Conservation (phyloP, 345 rosid genomes). For the Brassica nigra region DNA sequence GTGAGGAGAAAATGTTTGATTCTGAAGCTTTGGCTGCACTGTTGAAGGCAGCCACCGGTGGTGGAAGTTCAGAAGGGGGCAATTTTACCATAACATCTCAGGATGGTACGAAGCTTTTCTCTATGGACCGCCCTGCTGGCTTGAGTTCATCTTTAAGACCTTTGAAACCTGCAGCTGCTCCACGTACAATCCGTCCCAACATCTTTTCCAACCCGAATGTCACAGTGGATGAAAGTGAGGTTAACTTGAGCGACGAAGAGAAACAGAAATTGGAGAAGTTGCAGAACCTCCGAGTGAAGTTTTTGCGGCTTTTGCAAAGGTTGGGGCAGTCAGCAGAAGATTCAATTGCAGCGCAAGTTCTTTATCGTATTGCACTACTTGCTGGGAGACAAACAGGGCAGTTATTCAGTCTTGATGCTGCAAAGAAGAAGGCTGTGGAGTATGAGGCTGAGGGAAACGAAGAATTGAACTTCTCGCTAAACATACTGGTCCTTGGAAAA, state of each 20-base stretch:
- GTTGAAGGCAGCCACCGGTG: slow-evolving; percentile 84
- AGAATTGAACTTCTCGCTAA: slow-evolving; percentile 67
- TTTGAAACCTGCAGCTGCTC: slow-evolving; percentile 68
- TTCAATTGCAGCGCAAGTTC: slow-evolving; percentile 75
- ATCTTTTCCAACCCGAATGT: slow-evolving; percentile 55
- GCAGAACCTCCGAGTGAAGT: slow-evolving; percentile 74
- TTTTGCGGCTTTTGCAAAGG: slow-evolving; percentile 82
- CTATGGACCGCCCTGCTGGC: slow-evolving; percentile 92
- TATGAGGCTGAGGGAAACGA: slow-evolving; percentile 67
- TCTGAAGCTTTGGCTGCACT: slow-evolving; percentile 91
- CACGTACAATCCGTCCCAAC: slow-evolving; percentile 59
- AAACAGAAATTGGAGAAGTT: slow-evolving; percentile 75
- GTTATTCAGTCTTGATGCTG: slow-evolving; percentile 74
- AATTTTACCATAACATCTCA: slow-evolving; percentile 67
- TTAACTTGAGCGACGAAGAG: slow-evolving; percentile 81
- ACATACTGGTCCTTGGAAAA: slow-evolving; percentile 86
- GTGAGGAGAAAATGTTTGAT: slow-evolving; percentile 76
- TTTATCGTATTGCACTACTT: slow-evolving; percentile 70
- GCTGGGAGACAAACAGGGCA: slow-evolving; percentile 79
- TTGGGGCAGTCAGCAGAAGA: slow-evolving; percentile 82
- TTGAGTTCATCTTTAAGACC: slow-evolving; percentile 79
- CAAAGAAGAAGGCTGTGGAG: slow-evolving; percentile 70
- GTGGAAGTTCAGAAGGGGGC: slow-evolving; percentile 62
- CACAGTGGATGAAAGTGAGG: slow-evolving; percentile 51
- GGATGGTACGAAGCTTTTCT: slow-evolving; percentile 90